phyloP scores from a whole-genome alignment of 208 protist species.

The Naegleria lovaniensis region DNA sequence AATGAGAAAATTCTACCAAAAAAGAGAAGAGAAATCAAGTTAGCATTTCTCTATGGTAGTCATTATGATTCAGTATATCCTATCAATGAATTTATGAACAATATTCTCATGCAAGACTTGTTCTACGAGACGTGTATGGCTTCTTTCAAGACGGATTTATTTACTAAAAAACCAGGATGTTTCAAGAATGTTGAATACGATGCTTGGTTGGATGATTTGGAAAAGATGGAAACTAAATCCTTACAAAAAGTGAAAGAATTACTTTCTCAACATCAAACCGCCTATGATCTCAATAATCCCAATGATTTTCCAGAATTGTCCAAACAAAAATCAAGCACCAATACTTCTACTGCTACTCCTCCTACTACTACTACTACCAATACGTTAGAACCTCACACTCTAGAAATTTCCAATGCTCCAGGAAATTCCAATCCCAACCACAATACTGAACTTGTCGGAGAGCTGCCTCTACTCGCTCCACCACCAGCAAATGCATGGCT shows the following conservation, averaged over 20 bases:
- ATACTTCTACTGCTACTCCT: not conserved
- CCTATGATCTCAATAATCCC: not conserved
- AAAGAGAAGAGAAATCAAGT: not conserved
- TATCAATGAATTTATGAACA: not conserved
- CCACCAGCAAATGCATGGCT: not conserved
- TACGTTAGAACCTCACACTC: too few species aligned
- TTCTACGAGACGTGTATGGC: not conserved
- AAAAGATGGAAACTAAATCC: not conserved
- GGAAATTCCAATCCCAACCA: too few species aligned
- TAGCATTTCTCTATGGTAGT: constrained; percentile 2
- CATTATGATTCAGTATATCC: constrained; percentile 9
- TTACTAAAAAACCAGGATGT: not conserved
- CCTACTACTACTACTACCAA: not conserved
- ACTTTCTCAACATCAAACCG: not conserved
- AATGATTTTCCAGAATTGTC: not conserved
- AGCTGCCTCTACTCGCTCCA: not conserved
- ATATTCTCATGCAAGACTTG: not conserved
- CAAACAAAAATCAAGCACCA: not conserved
- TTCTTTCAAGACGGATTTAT: not conserved
- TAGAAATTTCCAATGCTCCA: too few species aligned
- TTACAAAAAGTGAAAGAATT: not conserved
- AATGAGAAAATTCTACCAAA: not conserved
- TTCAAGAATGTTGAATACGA: constrained; percentile 21
- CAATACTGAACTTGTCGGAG: not conserved
- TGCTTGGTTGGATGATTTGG: not conserved